Conservation (phyloP, 1,139 yeast genomes). For the Ashbya aceris region DNA sequence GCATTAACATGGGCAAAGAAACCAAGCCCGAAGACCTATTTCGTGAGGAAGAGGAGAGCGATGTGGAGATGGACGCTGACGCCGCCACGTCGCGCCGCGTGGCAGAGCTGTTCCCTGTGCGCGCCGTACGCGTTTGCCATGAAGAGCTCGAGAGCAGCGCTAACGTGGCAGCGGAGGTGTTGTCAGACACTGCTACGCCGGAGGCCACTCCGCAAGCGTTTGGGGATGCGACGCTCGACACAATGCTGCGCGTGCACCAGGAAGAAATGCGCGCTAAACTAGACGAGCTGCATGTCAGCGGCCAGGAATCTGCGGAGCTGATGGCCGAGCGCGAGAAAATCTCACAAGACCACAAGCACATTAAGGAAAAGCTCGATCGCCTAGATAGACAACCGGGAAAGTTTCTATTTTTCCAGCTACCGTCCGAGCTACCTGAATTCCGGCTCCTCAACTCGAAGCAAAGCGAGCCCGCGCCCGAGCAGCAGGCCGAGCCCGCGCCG, state of each 20-base stretch:
- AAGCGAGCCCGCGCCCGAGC: constrained; percentile 11
- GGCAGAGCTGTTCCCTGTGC: constrained; percentile 41
- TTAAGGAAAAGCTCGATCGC: constrained; percentile 26
- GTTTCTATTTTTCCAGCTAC: constrained; percentile 60
- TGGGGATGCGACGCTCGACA: constrained; percentile 24
- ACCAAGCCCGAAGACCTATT: constrained; percentile 37
- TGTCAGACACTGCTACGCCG: constrained; percentile 23
- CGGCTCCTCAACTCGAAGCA: too few species aligned
- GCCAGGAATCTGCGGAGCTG: constrained; percentile 28
- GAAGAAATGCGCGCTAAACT: constrained; percentile 23
- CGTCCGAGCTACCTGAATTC: constrained; percentile 55
- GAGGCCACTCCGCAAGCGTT: constrained; percentile 28
- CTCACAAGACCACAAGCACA: constrained; percentile 32
- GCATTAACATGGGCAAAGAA: constrained; percentile 55
- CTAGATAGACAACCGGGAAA: constrained; percentile 33
- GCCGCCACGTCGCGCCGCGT: constrained; percentile 26
- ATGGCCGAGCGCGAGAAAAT: constrained; percentile 28
- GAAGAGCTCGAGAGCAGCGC: constrained; percentile 27
- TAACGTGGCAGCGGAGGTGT: constrained; percentile 19
- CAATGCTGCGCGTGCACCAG: constrained; percentile 27
- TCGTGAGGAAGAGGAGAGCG: constrained; percentile 30
- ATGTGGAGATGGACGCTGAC: constrained; percentile 24
- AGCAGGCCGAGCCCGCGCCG: constrained; percentile 15
- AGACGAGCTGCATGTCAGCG: constrained; percentile 21
- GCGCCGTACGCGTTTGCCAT: constrained; percentile 39